Conservation (phyloP, 2,329 filamentous ascomycete species). For the Calonectria hongkongensis region DNA sequence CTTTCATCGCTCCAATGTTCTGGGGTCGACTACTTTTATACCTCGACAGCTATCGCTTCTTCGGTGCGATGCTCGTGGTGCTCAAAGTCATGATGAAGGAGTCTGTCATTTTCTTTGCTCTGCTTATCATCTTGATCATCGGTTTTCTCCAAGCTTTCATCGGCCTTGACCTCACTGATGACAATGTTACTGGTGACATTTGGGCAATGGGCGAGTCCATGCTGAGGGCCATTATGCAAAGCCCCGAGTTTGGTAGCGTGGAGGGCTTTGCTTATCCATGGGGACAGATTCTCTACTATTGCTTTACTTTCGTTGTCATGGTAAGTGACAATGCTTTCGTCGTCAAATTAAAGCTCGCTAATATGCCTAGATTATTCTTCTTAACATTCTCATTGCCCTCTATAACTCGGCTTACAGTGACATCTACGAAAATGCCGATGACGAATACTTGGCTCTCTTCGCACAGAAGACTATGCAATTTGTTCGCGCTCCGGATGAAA, state of each 20-base stretch:
- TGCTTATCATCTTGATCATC: constrained; percentile 88
- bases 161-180: constrained; percentile 89
- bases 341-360: constrained; percentile 3
- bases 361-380: constrained; percentile 75
- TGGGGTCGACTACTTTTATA: constrained; percentile 96
- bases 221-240: constrained; percentile 93
- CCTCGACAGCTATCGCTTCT: constrained; percentile 94
- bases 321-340: constrained; percentile 66
- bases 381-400: constrained; percentile 97
- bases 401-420: constrained; percentile 98
- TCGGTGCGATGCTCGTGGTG: constrained; percentile 98
- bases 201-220: constrained; percentile 86
- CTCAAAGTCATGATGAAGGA: constrained; percentile 97
- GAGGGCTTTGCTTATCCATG: constrained; percentile 95
- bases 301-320: constrained; percentile 98
- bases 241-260: constrained; percentile 91
- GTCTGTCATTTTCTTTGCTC: constrained; percentile 95
- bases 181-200: constrained; percentile 80
- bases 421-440: constrained; percentile 93
- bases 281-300: constrained; percentile 95
- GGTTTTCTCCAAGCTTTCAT: constrained; percentile 96
- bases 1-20: constrained; percentile 96
- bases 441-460: constrained; percentile 96
- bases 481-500: constrained; percentile 96
- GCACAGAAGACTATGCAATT: constrained; percentile 97